phyloP scores from a whole-genome alignment of 2,329 filamentous ascomycete genomes.

The Nothophoma quercina region DNA sequence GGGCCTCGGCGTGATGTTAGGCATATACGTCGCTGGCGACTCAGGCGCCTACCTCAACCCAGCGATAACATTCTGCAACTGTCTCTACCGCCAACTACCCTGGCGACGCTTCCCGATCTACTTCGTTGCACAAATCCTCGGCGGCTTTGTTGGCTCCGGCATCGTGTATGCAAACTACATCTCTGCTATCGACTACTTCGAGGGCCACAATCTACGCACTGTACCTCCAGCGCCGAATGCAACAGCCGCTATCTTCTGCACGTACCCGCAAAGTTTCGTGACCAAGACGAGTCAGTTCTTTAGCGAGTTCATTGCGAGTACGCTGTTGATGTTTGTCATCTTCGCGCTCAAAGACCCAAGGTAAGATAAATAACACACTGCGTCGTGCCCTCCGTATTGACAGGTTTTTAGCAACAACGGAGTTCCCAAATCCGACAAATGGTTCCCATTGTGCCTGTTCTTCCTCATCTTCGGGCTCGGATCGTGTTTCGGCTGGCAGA shows the following conservation, averaged over 20 bases:
- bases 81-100: constrained; percentile 71
- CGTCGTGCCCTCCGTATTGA: background rate
- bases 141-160: constrained; percentile 66
- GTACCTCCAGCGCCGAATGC: constrained; percentile 65
- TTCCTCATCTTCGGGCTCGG: constrained; percentile 78
- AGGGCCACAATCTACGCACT: constrained; percentile 69
- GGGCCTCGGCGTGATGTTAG: constrained; percentile 50
- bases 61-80: constrained; percentile 74
- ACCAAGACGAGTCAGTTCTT: constrained; percentile 73
- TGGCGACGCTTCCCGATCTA: constrained; percentile 77
- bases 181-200: constrained; percentile 69
- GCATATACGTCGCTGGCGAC: constrained; percentile 71
- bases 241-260: constrained; percentile 76
- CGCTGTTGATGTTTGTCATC: constrained; percentile 74
- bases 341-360: constrained; percentile 69
- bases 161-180: constrained; percentile 55
- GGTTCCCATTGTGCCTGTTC: constrained; percentile 66
- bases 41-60: constrained; percentile 71
- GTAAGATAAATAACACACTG: too few relatives aligned
- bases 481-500: constrained; percentile 78
- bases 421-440: constrained; percentile 35
- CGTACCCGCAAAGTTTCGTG: constrained; percentile 73
- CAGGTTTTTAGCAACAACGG: background rate
- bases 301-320: constrained; percentile 72
- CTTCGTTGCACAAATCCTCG: constrained; percentile 69